Evolutionary conservation across 352 stramenopile species (phyloP), one percentile per base, ranked within the genome.

Genomic region (Globisporangium takayamanum): DNA sequence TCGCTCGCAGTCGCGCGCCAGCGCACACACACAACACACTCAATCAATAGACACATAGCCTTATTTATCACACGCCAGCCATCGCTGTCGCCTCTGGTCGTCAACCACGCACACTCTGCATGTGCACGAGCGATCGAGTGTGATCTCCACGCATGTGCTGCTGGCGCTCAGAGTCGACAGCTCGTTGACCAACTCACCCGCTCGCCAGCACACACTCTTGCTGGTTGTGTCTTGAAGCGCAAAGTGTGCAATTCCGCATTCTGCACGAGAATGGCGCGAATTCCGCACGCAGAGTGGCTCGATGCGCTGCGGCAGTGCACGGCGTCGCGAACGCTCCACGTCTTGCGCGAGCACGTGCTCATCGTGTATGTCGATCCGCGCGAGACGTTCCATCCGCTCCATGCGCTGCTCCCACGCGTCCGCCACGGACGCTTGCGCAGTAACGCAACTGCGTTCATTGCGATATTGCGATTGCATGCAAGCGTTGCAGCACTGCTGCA

Each of bases 301-400:
- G 30, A 28, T 3, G 59, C 59, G 33, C 36, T 65, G 53, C 59
- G 20, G 8, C 20, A 45, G 15, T 51, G 46, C 28, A 48, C 45
- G 18, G 11, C 18, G 8, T 33, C 53, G n/a, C 37, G 53, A 0
- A 53, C 50, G 5, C 14, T 57, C 22, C 5, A n/a, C 18, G 45
- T 52, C 22, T 11, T 65, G 25, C 59, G 44, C 15, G 48, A 59
- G 3, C 33, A 58, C 33, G 50, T 39, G 41, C 18, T 67, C 55
- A 42, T 67, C 15, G 48, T 67, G 36, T 45, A 28, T n/a, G 61
- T 67, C 25, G 49, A 59, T 7, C 30, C 61, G 7, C 48, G 26
- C 8, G 48, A 33, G 8, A 39, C 37, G 30, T 63, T 59, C 55
- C 61, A 67, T 26, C 55, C 61, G 61, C 44, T 67, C 39, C 55